Evolutionary conservation across 2,329 filamentous ascomycete genomes (phyloP).

Genomic region (Fusarium sp.): DNA sequence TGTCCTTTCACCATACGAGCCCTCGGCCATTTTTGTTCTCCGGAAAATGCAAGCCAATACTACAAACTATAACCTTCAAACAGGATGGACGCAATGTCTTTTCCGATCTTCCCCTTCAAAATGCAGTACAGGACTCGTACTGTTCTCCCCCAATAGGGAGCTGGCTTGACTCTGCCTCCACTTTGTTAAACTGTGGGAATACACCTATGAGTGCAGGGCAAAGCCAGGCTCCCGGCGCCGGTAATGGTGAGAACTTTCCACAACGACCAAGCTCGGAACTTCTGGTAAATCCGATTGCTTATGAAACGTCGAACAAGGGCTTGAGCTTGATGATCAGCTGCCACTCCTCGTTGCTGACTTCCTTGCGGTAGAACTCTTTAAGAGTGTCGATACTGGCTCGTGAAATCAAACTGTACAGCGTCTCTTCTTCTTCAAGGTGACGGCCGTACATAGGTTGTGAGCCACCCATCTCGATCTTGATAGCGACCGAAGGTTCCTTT

Average conservation of each 20-base stretch:
- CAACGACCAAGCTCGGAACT: background rate
- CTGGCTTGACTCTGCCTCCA: slow-evolving; percentile 4
- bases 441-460: slow-evolving; percentile 95
- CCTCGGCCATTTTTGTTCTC: slow-evolving; percentile 16
- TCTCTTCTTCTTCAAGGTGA: slow-evolving; percentile 92
- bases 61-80: slow-evolving; percentile 17
- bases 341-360: slow-evolving; percentile 95
- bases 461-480: slow-evolving; percentile 95
- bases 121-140: slow-evolving; percentile 13
- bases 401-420: slow-evolving; percentile 87
- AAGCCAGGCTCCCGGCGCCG: slow-evolving; percentile 19
- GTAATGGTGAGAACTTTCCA: slow-evolving; percentile 1
- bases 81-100: slow-evolving; percentile 27
- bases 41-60: slow-evolving; percentile 27
- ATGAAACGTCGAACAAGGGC: slow-evolving; percentile 88
- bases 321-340: slow-evolving; percentile 94
- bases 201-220: background rate
- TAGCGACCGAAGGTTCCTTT: slow-evolving; percentile 94
- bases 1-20: slow-evolving; percentile 5
- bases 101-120: slow-evolving; percentile 12
- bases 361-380: slow-evolving; percentile 93
- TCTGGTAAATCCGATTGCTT: slow-evolving; percentile 46
- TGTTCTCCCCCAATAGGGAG: slow-evolving; percentile 7
- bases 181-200: slow-evolving; percentile 2
- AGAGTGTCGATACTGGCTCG: slow-evolving; percentile 91